These are phyloP conservation scores for Leccinum variabile DNA, from an alignment of 1,284 basidiomycete genomes.

Conservation along the genomic window DNA sequence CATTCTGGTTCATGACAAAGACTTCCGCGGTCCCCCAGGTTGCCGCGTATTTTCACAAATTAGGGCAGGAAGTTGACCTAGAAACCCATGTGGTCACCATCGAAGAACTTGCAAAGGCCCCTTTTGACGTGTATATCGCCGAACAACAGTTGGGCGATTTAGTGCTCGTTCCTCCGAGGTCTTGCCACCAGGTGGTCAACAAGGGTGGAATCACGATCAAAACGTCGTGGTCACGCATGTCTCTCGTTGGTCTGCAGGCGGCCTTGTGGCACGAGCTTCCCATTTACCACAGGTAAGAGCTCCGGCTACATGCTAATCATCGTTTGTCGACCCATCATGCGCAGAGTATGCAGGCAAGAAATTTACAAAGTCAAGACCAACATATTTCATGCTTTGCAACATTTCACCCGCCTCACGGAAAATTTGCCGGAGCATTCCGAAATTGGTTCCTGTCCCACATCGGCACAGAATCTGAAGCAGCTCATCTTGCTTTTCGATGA, in stretches of 20 bases:
- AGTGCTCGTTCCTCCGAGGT: slow-evolving; percentile 74
- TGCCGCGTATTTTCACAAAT: slow-evolving; percentile 56
- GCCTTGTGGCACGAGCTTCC: slow-evolving; percentile 72
- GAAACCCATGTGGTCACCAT: slow-evolving; percentile 63
- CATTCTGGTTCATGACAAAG: slow-evolving; percentile 82
- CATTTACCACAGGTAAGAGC: slow-evolving; percentile 66
- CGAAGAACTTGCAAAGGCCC: slow-evolving; percentile 62
- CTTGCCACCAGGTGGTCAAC: slow-evolving; percentile 79
- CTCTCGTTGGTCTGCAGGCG: slow-evolving; percentile 51
- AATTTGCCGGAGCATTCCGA: slow-evolving; percentile 2
- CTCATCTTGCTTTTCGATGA: slow-evolving; percentile 56
- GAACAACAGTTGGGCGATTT: slow-evolving; percentile 74
- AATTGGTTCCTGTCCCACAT: not conserved
- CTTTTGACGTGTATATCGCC: slow-evolving; percentile 63
- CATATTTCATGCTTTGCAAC: slow-evolving; percentile 53
- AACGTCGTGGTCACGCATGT: slow-evolving; percentile 81
- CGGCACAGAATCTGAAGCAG: slow-evolving; percentile 22
- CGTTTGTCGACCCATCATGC: slow-evolving; percentile 13
- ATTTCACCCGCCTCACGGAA: slow-evolving; percentile 37
- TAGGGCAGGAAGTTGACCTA: slow-evolving; percentile 67
- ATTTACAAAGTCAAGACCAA: slow-evolving; percentile 69
- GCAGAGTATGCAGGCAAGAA: slow-evolving; percentile 73
- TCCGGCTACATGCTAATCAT: not conserved
- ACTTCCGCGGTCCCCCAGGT: slow-evolving; percentile 51
- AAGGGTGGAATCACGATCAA: slow-evolving; percentile 74